Evolutionary conservation across 1,284 basidiomycete genomes (phyloP), one percentile per base, ranked within the genome.

Genomic region (Exsudoporus floridanus): DNA sequence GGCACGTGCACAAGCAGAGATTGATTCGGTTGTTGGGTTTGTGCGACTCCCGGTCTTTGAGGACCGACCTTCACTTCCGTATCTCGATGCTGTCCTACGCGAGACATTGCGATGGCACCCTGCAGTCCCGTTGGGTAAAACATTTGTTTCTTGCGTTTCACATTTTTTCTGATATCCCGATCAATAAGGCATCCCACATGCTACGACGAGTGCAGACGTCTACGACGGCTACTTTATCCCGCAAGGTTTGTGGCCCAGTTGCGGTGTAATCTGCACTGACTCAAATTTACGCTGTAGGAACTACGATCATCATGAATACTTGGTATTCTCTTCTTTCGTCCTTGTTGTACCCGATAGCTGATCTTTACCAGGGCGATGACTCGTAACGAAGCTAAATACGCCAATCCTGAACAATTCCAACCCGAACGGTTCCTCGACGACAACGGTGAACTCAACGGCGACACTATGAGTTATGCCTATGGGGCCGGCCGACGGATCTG

Each of bases 101-200:
- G 66, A 71, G 51, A 67, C 61, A 4, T 21, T 65, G 23, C 64
- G 67, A 1, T 68, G 66, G 69, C 64, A 59, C 39, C 65, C 69
- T 14, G 49, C 58, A 0, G 59, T 57, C 33, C 65, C 65, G 3
- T 43, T 69, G 16, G 50, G 64, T 66, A 50, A 47, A 34, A 40
- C 4, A 1, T 9, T 33, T 21, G 9, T 35, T 35, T 25, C n/a
- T 21, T n/a, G 6, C 3, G 5, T 46, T 14, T 25, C 38, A 31
- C 1, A 1, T 23, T 42, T 23, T 42, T 41, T n/a, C 40, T 56
- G 3, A 54, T 21, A 14, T 18, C 6, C n/a, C 7, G 9, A 42
- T 27, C 23, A 6, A 41, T n/a, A n/a, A 69, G 66, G 65, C 27
- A 48, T 70, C 25, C 67, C 66, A 3, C 66, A 69, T 7, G 65